These are phyloP conservation scores for Tulasnella sp. DNA, from an alignment of 768 basidiomycete species.

Conservation along the genomic window DNA sequence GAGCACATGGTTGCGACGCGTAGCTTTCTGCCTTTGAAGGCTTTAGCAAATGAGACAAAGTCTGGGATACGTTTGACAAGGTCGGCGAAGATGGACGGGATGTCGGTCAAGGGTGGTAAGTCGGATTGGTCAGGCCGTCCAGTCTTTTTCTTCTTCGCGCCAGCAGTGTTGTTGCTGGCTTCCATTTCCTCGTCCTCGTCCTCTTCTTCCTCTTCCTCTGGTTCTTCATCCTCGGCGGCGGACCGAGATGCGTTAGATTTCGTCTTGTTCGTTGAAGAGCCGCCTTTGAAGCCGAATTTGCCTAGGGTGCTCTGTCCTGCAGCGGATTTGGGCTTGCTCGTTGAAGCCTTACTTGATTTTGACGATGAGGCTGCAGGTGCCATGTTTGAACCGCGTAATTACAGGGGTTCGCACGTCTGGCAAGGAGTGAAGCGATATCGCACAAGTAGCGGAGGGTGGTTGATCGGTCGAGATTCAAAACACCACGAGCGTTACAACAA, in stretches of 20 bases:
- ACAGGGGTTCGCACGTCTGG: not conserved
- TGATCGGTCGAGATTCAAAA: conserved; percentile 10
- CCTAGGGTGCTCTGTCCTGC: not conserved
- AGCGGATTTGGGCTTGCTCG: not conserved
- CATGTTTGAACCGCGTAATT: not conserved
- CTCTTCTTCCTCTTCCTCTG: conserved; percentile 33
- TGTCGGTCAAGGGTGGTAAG: conserved; percentile 71
- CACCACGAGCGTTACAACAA: not conserved
- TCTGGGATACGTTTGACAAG: conserved; percentile 41
- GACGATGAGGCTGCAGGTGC: conserved; percentile 9
- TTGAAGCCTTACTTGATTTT: conserved; percentile 6
- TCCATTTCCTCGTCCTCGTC: conserved; percentile 34
- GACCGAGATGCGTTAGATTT: not conserved
- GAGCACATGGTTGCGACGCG: conserved; percentile 89
- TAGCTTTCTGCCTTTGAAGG: conserved; percentile 65
- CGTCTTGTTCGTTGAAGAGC: not conserved
- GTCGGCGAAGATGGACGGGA: conserved; percentile 42
- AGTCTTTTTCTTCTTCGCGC: conserved; percentile 29
- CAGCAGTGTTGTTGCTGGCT: conserved; percentile 20
- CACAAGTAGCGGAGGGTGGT: conserved; percentile 14
- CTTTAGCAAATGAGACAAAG: conserved; percentile 34
- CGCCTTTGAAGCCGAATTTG: conserved; percentile 6
- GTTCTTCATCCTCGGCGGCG: conserved; percentile 33
- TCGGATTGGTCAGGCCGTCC: conserved; percentile 54
- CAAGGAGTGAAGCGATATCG: not conserved